Conservation (phyloP, 2,329 filamentous ascomycete species). For the Pseudocercospora fuligena region DNA sequence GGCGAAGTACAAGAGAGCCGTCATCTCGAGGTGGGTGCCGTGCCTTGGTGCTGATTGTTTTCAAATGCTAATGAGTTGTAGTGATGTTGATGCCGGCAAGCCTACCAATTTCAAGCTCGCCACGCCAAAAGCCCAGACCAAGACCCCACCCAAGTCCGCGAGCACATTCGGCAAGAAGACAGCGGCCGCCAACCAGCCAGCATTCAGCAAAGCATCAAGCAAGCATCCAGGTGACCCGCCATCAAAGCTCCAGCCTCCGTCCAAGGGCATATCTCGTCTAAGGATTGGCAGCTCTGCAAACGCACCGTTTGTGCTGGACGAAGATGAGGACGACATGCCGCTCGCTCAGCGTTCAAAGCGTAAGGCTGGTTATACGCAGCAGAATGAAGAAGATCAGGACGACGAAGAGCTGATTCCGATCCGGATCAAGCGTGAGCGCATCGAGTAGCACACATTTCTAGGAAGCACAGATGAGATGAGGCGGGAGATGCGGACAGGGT, state of each 20-base stretch:
- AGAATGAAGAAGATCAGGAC: neutral
- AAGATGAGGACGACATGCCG: slow-evolving; percentile 12
- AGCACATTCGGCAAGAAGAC: neutral
- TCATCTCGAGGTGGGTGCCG: neutral
- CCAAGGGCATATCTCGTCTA: neutral
- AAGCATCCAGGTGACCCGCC: neutral
- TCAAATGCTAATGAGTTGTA: neutral
- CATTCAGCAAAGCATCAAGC: neutral
- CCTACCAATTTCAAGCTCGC: neutral
- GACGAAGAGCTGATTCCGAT: neutral
- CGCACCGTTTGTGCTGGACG: neutral
- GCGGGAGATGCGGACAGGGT: too few species aligned
- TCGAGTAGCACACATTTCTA: neutral
- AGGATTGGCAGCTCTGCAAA: neutral
- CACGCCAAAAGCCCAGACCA: neutral
- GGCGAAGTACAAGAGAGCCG: neutral
- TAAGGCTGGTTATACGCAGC: neutral
- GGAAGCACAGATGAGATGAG: neutral
- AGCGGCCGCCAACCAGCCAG: neutral
- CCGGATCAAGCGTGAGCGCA: neutral
- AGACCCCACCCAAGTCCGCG: neutral
- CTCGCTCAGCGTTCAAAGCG: neutral
- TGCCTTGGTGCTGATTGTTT: too few species aligned
- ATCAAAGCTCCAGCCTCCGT: neutral
- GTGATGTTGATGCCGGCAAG: neutral